Base-by-base conservation (phyloP, 257 asterid species). In the Petunia axillaris region DNA sequence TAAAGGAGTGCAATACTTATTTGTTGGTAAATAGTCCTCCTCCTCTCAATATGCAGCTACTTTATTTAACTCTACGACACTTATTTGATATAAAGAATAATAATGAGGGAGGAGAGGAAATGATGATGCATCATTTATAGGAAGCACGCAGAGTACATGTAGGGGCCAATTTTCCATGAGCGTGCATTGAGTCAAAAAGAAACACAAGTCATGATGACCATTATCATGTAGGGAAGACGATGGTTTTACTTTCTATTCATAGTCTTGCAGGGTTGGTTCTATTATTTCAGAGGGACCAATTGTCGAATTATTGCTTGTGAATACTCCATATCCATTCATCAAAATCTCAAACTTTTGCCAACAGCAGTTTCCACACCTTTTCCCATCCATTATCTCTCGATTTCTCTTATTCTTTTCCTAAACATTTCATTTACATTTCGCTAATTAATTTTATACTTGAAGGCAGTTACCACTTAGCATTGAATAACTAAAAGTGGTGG, bases 61-160 rank as follows among this genome's bases (percentile, higher is more conserved):
- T 60, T 60, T 7, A 62, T 60, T 60, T 7, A 62, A 62, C 41
- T 8, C 15, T 14, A 59, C 41, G 8, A 62, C 2, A 3, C 4
- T 14, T 25, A 4, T 55, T 7, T 8, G 67, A 25, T 35, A 62
- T 7, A 60, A 60, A 60, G 11, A 6, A 25, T 48, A 71, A 35
- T 71, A 71, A 71, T 46, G 60, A 36, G 8, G 50, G 16, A 15
- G 54, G 38, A 76, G 9, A 35, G 77, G 40, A 71, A 48, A 71
- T 48, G 43, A 71, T 71, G 77, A 10, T 25, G 1, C 13, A 70
- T 71, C 10, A 71, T 71, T 71, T 71, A 71, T 71, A 8, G 58
- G 13, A 71, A 48, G 25, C 77, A 71, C 62, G 77, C 35, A 71
- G 43, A 71, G 60, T 48, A 25, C 35, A 35, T 48, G 77, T 71